These are phyloP conservation scores for Mycena floridula DNA, from an alignment of 768 basidiomycete genomes.

Conservation along the genomic window DNA sequence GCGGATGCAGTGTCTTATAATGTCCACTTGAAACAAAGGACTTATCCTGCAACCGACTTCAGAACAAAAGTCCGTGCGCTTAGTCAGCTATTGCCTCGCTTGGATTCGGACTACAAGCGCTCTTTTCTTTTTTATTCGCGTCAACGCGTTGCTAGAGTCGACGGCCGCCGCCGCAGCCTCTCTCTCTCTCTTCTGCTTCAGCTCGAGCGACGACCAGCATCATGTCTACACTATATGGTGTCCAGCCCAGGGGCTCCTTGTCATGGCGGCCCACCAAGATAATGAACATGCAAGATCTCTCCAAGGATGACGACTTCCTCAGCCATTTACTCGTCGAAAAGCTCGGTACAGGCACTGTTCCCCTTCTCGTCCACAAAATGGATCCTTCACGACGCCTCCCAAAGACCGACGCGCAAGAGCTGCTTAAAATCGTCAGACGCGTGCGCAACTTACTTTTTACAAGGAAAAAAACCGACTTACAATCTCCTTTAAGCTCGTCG, in stretches of 20 bases:
- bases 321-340: constrained; percentile 87
- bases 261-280: constrained; percentile 81
- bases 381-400: constrained; percentile 71
- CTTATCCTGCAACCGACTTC: no score
- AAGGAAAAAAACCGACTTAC: no score
- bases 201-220: constrained; percentile 20
- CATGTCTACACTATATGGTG: constrained; percentile 13
- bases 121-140: no score
- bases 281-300: constrained; percentile 88
- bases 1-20: no score
- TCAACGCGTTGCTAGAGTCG: no score
- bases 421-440: constrained; percentile 72
- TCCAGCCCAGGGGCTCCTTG: constrained; percentile 24
- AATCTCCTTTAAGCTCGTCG: constrained; percentile 48
- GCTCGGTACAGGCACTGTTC: constrained; percentile 71
- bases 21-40: no score
- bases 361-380: constrained; percentile 90
- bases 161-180: constrained; percentile 6
- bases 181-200: constrained; percentile 11
- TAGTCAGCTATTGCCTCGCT: no score
- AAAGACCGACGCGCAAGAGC: constrained; percentile 62
- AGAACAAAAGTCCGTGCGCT: no score
- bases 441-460: constrained; percentile 33
- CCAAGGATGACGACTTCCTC: constrained; percentile 87
- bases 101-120: no score